phyloP scores from a whole-genome alignment of 2,329 filamentous ascomycete genomes.

The Didymella exigua region DNA sequence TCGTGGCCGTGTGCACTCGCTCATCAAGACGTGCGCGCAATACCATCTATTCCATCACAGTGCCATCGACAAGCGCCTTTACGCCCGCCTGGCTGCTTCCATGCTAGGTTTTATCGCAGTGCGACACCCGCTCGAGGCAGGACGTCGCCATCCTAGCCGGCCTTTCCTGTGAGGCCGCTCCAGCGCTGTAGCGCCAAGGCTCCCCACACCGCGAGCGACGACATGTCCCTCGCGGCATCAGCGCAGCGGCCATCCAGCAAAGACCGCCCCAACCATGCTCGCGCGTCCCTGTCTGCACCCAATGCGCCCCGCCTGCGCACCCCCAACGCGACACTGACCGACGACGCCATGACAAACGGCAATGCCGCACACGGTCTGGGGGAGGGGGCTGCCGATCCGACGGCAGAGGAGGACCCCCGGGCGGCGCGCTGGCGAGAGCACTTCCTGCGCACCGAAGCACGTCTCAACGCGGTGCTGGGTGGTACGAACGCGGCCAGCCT shows the following conservation, averaged over 20 bases:
- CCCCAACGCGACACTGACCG: conserved; percentile 51
- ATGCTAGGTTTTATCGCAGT: conserved; percentile 47
- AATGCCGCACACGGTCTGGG: conserved; percentile 46
- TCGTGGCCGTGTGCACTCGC: conserved; percentile 38
- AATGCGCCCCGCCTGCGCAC: conserved; percentile 49
- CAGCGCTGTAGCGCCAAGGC: conserved; percentile 40
- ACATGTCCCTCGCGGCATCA: conserved; percentile 47
- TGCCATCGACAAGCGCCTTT: conserved; percentile 37
- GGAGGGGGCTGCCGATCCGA: conserved; percentile 48
- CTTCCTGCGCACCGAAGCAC: conserved; percentile 77
- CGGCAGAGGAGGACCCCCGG: conserved; percentile 54
- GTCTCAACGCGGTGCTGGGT: conserved; percentile 76
- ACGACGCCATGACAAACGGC: conserved; percentile 51
- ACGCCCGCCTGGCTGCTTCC: conserved; percentile 42
- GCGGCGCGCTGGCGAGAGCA: conserved; percentile 72
- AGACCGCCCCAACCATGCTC: conserved; percentile 52
- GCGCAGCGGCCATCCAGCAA: conserved; percentile 49
- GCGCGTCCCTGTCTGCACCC: conserved; percentile 41
- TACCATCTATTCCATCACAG: conserved; percentile 43
- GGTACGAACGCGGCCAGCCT: conserved; percentile 41
- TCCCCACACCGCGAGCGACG: conserved; percentile 42
- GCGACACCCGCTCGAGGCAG: conserved; percentile 51
- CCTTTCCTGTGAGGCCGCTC: conserved; percentile 44
- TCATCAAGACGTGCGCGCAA: conserved; percentile 42
- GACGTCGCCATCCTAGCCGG: conserved; percentile 49